Evolutionary conservation across 331 rosid species (phyloP), one percentile per base, ranked within the genome.

Genomic region (Quercus lobata): DNA sequence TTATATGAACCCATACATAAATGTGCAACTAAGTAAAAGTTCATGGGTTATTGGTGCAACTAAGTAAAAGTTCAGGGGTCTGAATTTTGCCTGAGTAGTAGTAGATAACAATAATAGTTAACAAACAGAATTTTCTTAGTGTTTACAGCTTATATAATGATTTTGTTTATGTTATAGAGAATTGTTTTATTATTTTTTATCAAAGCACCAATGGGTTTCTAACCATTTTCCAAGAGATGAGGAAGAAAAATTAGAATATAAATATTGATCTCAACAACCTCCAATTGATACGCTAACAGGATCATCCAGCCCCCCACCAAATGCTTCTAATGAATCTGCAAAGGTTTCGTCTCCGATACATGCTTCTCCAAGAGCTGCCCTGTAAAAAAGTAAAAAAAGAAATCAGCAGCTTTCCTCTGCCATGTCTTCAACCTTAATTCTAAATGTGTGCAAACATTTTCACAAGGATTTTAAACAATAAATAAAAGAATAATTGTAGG

Each of bases 231-330:
- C 53, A 16, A 16, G 84, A 72, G 37, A 73, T 57, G 72, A 83
- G 79, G 72, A 58, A 83, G 79, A 66, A 58, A 77, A 76, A 62
- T 24, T 32, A 81, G 24, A 76, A 69, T 25, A 76, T 58, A 84
- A 84, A 55, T 53, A 84, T 4, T 66, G 71, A 78, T 75, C 73
- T 66, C 73, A 81, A 85, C 88, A 87, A 94, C 99, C 99, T 96
- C 99, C 99, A 57, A 96, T 84, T 30, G 99, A 92, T 81, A 90
- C 91, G 46, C 99, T 93, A 65, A 96, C 87, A 81, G 98, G 99
- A 87, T 96, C 99, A 71, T 96, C 99, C 54, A 76, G 88, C 73
- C 97, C 98, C 70, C 94, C 98, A 29, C 96, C 98, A 86, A 96
- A 96, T 78, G 58, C 79, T 91, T 91, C 98, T 81, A 96, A 83